Evolutionary conservation across 768 basidiomycete genomes (phyloP), one percentile per base, ranked within the genome.

Genomic region (Phlegmacium glaucopus): DNA sequence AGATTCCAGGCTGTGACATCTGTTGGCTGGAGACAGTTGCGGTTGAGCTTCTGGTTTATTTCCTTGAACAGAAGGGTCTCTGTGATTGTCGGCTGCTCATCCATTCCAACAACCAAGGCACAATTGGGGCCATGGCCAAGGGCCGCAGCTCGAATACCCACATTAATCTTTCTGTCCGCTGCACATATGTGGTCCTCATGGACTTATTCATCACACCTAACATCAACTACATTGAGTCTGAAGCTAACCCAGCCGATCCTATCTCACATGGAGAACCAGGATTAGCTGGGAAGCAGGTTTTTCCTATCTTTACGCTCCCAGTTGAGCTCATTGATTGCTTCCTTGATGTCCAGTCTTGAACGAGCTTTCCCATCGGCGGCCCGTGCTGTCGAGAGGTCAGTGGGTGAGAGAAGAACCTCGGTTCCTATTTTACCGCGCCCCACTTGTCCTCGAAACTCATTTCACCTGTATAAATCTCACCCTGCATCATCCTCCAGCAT

Each of bases 101-200:
- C n/a, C n/a, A 58, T 32, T 63, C 60, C 0, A 64, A 70, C 47
- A 70, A 68, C 48, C 35, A 63, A 43, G 67, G 66, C 9, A 55
- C 58, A 3, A 67, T 71, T 25, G 59, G 60, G 10, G 57, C 64
- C 4, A 61, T 61, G 42, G 38, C 28, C 4, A 63, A 62, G 15
- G 66, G 68, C 0, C 56, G 57, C 4, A 54, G 64, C 32, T 49
- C 50, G 2, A 69, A 69, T 36, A 47, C 45, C 12, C 50, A 59
- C 35, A 56, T 63, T 30, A 69, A 70, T 39, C 37, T 59, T 0
- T 60, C 37, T 13, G 7, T 46, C 36, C 40, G 59, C 6, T 57
- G 34, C 22, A 46, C 36, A 8, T 39, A 46, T 32, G n/a, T n/a
- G n/a, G n/a, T n/a, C n/a, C n/a, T n/a, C n/a, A n/a, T n/a, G n/a